Evolutionary conservation across 768 basidiomycete genomes (phyloP).

Genomic region (Inosperma sp.): DNA sequence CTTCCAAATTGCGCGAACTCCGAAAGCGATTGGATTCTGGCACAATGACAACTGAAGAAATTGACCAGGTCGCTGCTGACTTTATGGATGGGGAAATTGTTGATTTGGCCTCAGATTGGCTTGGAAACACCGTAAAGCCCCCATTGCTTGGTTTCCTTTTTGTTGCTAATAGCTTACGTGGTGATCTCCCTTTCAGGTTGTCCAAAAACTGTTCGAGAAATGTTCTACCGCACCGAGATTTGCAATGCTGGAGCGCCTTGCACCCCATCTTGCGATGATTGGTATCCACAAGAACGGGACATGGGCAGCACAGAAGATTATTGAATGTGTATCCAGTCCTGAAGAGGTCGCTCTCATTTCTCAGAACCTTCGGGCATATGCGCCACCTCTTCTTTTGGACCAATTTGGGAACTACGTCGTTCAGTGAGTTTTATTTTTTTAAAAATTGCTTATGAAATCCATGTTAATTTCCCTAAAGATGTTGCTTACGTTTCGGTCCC

Average conservation of each 20-base stretch:
- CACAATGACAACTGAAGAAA: constrained; percentile 75
- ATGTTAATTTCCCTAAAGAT: constrained; percentile 39
- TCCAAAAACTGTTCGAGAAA: constrained; percentile 95
- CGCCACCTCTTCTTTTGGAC: constrained; percentile 90
- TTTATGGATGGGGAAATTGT: constrained; percentile 93
- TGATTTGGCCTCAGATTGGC: constrained; percentile 94
- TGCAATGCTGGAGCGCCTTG: constrained; percentile 90
- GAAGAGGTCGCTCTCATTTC: constrained; percentile 85
- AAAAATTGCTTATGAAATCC: not conserved
- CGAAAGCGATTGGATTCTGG: constrained; percentile 93
- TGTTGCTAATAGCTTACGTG: not conserved
- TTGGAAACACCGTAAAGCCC: constrained; percentile 95
- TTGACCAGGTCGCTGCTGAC: constrained; percentile 86
- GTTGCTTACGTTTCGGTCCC: constrained; percentile 85
- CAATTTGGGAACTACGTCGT: constrained; percentile 93
- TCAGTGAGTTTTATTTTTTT: constrained; percentile 50
- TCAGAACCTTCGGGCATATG: constrained; percentile 83
- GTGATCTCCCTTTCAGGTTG: constrained; percentile 50
- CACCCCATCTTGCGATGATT: constrained; percentile 93
- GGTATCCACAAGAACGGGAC: constrained; percentile 99
- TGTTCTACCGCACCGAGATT: constrained; percentile 74
- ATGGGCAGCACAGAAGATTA: constrained; percentile 99
- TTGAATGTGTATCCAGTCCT: constrained; percentile 84
- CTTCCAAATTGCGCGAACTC: constrained; percentile 87
- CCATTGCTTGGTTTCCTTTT: constrained; percentile 21